These are phyloP conservation scores for Colletotrichum melonis DNA, from an alignment of 2,329 filamentous ascomycete genomes.

Conservation along the genomic window DNA sequence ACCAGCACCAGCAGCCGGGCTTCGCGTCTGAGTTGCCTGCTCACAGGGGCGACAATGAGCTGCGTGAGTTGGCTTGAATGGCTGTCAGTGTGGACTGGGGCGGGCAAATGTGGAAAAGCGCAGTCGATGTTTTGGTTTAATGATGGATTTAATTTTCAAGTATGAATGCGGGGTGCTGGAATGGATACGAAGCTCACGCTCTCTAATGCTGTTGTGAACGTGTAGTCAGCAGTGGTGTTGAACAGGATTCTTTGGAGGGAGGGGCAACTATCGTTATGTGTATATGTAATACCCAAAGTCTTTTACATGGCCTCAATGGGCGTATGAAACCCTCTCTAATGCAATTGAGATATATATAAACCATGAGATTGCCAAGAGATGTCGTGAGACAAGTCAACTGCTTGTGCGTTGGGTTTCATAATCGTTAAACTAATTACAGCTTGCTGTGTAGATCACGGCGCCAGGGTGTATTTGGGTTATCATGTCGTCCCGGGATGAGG, in stretches of 20 bases:
- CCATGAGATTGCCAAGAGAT: neutral
- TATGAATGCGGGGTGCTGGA: neutral
- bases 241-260: neutral
- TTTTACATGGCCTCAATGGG: slow-evolving; percentile 2
- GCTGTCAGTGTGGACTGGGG: neutral
- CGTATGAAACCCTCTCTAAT: slow-evolving; percentile 3
- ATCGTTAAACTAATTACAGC: slow-evolving; percentile 35
- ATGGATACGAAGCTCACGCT: neutral
- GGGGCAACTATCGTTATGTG: slow-evolving; percentile 7
- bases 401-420: neutral
- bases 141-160: neutral
- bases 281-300: slow-evolving; percentile 18
- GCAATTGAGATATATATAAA: neutral
- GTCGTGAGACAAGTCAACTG: neutral
- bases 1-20: slow-evolving; percentile 22
- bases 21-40: slow-evolving; percentile 44
- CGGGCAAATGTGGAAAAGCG: neutral
- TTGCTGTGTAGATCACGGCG: slow-evolving; percentile 43
- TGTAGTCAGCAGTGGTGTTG: neutral
- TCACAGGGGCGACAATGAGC: slow-evolving; percentile 43
- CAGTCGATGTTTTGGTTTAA: neutral
- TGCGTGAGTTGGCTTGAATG: slow-evolving; percentile 45
- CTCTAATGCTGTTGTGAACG: neutral
- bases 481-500: slow-evolving; percentile 53
- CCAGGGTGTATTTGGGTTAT: slow-evolving; percentile 59